Evolutionary conservation across 2,329 filamentous ascomycete species (phyloP).

Genomic region (Pyricularia sp.): DNA sequence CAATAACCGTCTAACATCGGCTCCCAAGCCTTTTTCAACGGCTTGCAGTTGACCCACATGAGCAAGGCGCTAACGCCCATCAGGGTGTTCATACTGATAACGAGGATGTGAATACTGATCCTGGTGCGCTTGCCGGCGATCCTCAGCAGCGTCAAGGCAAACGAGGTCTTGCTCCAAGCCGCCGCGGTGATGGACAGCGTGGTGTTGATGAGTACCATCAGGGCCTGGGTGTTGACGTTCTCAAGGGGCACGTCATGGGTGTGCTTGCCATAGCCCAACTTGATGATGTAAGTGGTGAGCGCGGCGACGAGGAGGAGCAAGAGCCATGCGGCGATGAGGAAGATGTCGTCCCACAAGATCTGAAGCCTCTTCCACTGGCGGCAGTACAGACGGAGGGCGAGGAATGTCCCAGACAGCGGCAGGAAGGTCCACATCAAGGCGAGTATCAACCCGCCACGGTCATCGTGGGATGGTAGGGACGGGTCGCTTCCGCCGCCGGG

Average conservation of each 20-base stretch:
- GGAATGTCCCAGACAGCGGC: constrained; percentile 9
- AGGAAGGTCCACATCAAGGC: constrained; percentile 10
- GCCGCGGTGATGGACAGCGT: constrained; percentile 2
- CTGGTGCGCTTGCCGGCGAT: constrained; percentile 5
- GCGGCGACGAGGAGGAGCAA: background rate
- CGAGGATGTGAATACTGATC: background rate
- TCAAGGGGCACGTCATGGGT: constrained; percentile 9
- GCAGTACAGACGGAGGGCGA: constrained; percentile 15
- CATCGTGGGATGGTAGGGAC: constrained; percentile 3
- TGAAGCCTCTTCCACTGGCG: constrained; percentile 6
- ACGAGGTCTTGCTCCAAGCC: constrained; percentile 6
- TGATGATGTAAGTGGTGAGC: background rate
- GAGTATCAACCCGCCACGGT: constrained; percentile 10
- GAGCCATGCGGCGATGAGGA: background rate
- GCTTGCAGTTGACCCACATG: constrained; percentile 13
- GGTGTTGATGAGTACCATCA: constrained; percentile 5
- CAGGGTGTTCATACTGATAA: constrained; percentile 4
- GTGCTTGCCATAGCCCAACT: constrained; percentile 12
- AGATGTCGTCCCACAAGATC: background rate
- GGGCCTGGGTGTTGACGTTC: constrained; percentile 8
- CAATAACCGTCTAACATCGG: constrained; percentile 5
- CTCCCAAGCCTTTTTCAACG: constrained; percentile 9
- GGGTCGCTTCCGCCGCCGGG: background rate
- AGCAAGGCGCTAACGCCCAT: constrained; percentile 6
- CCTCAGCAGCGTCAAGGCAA: constrained; percentile 7